Evolutionary conservation across 805 yeast species (phyloP), one percentile per base, ranked within the genome.

Genomic region (Zygosaccharomyces kombuchaensis): DNA sequence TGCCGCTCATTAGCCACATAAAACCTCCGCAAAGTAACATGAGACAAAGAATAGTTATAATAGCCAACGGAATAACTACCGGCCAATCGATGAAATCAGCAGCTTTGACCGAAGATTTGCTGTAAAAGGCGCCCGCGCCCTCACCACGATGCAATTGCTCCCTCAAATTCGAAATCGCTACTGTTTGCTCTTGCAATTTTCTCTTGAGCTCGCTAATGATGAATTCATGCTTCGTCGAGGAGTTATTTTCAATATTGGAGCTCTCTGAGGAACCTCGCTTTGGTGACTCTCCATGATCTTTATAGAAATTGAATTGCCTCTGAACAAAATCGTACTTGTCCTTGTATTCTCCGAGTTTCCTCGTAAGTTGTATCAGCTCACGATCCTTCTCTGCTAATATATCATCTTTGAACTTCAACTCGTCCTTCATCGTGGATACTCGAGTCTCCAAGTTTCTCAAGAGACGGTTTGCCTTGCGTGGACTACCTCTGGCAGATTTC

Each of bases 231-330:
- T 53, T 51, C 8, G 58, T 49, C 19, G 53, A 49, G 9, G 19
- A 14, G 9, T 34, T 44, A 5, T 32, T 32, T 12, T 44, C 43
- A 12, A 22, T 10, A 23, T 16, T 26, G 6, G 30, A 23, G n/a
- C 44, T 34, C 16, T 30, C 40, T 4, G 25, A 23, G 5, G 30
- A 27, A 30, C 34, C 22, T 21, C 34, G 12, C 29, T 36, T 40
- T 39, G 54, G 41, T n/a, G 50, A 37, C 34, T 56, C 55, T 16
- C 49, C 53, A 39, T 47, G 50, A 40, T 50, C 52, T 43, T 60
- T 62, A 42, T 59, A 62, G 43, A 57, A 62, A 16, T 53, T 57
- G 39, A 60, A 62, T 38, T 61, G 63, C 14, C 58, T 45, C 21
- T 55, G 59, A 26, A 64, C 38, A 38, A 52, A 51, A 10, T 58